phyloP scores from a whole-genome alignment of 306 rosid genomes.

The Vicia sativa region DNA sequence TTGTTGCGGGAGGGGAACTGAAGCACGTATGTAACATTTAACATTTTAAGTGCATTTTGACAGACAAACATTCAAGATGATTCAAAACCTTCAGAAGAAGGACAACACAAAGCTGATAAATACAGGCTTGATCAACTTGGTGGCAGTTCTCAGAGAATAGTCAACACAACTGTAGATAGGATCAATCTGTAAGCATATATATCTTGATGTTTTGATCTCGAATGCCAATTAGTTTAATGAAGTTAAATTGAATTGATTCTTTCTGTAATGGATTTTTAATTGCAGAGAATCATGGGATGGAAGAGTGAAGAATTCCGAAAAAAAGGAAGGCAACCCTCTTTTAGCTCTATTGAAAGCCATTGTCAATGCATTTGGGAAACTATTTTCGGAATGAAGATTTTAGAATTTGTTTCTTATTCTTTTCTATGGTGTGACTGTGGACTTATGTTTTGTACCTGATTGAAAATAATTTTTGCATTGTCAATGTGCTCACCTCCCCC shows the following conservation, averaged over 20 bases:
- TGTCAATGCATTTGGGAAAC: conserved; percentile 62
- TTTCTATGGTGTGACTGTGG: conserved; percentile 16
- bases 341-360: conserved; percentile 56
- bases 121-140: conserved; percentile 44
- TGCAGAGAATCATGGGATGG: conserved; percentile 95
- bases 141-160: conserved; percentile 54
- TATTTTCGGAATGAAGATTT: conserved; percentile 73
- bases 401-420: conserved; percentile 24
- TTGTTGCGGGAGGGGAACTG: conserved; percentile 19
- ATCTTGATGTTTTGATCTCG: conserved; percentile 23
- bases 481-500: background rate
- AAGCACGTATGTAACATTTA: conserved; percentile 15
- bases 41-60: conserved; percentile 32
- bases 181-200: conserved; percentile 75
- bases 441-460: conserved; percentile 36
- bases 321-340: conserved; percentile 58
- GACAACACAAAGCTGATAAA: conserved; percentile 34
- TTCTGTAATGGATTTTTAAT: conserved; percentile 28
- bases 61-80: conserved; percentile 54
- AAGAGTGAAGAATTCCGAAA: conserved; percentile 43
- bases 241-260: conserved; percentile 21
- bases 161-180: conserved; percentile 74
- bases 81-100: background rate
- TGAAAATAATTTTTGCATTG: conserved; percentile 28
- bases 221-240: conserved; percentile 15